Conservation (phyloP, 2,329 filamentous ascomycete genomes). For the Alternaria viburni region DNA sequence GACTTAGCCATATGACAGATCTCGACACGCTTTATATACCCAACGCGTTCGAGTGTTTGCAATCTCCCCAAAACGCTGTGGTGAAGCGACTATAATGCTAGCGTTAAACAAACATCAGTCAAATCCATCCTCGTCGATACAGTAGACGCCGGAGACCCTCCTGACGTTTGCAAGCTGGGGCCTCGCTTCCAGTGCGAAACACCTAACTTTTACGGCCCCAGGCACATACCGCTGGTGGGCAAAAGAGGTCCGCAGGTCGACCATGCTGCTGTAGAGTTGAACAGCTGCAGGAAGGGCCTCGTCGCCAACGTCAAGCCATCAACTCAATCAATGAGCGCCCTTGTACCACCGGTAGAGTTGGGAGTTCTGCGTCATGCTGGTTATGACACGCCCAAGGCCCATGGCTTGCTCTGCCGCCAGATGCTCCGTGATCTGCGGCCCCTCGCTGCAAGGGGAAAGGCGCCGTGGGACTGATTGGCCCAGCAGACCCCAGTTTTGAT, state of each 20-base stretch:
- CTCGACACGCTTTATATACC: neutral
- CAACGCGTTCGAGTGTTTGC: neutral
- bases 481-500: conserved; percentile 5
- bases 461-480: conserved; percentile 16
- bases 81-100: neutral
- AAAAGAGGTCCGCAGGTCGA: neutral
- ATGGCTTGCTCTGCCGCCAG: conserved; percentile 16
- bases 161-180: neutral
- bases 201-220: neutral
- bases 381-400: conserved; percentile 14
- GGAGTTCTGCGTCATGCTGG: conserved; percentile 9
- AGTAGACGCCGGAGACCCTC: neutral
- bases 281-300: neutral
- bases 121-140: neutral
- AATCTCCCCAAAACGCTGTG: neutral
- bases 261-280: neutral
- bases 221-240: neutral
- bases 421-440: conserved; percentile 14
- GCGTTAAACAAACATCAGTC: neutral
- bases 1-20: neutral
- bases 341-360: neutral
- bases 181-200: neutral
- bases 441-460: conserved; percentile 18
- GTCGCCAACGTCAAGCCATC: neutral
- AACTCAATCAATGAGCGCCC: neutral